These are phyloP conservation scores for Immersiella caudata DNA, from an alignment of 495 filamentous ascomycete species.

Conservation along the genomic window DNA sequence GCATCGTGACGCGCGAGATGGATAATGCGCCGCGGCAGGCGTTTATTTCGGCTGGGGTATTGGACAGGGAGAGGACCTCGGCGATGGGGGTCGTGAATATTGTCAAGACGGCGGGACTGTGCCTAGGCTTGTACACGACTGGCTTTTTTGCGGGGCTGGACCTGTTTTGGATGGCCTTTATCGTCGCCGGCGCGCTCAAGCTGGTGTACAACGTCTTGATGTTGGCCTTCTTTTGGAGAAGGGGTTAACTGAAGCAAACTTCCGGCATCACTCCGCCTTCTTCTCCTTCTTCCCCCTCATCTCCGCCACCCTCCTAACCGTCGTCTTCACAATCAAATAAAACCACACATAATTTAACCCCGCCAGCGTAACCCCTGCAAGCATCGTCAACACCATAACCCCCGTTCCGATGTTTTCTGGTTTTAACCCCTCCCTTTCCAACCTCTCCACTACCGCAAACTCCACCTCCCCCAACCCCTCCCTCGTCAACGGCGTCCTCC, in stretches of 20 bases:
- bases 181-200: slow-evolving; percentile 14
- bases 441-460: too few relatives aligned
- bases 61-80: slow-evolving; percentile 1
- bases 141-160: slow-evolving; percentile 7
- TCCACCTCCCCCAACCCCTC: too few relatives aligned
- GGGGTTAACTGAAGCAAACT: neutral
- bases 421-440: too few relatives aligned
- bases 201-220: slow-evolving; percentile 16
- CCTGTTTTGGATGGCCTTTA: slow-evolving; percentile 7
- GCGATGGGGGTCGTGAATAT: slow-evolving; percentile 18
- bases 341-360: too few relatives aligned
- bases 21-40: slow-evolving; percentile 16
- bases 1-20: slow-evolving; percentile 13
- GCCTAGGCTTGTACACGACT: slow-evolving; percentile 10
- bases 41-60: slow-evolving; percentile 11
- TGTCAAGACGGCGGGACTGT: slow-evolving; percentile 3
- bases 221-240: slow-evolving; percentile 8
- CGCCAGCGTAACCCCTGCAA: too few relatives aligned
- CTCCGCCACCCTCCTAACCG: too few relatives aligned
- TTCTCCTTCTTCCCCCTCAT: too few relatives aligned
- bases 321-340: too few relatives aligned
- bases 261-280: too few relatives aligned
- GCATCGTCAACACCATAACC: too few relatives aligned
- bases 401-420: too few relatives aligned
- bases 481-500: too few relatives aligned